These are phyloP conservation scores for Pleurotus tuoliensis DNA, from an alignment of 768 basidiomycete genomes.

Conservation along the genomic window DNA sequence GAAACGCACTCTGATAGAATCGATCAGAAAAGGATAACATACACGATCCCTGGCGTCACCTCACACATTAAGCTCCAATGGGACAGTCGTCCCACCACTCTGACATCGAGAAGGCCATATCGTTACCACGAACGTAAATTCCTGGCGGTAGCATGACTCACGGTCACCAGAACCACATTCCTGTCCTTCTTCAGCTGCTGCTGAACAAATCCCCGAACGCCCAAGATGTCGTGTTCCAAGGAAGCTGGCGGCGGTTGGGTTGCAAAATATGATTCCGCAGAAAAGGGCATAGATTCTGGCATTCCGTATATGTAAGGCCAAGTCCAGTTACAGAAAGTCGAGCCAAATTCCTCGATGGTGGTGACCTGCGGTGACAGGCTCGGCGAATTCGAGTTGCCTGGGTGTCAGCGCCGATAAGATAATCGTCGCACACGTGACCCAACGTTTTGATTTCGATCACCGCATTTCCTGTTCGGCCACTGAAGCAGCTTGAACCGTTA, in stretches of 20 bases:
- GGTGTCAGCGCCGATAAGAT: constrained; percentile 3
- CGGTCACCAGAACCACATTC: constrained; percentile 91
- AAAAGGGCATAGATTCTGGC: constrained; percentile 52
- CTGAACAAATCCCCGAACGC: constrained; percentile 65
- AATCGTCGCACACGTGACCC: constrained; percentile 2
- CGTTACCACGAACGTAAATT: not conserved
- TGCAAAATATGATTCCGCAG: constrained; percentile 86
- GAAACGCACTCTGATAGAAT: constrained; percentile 79
- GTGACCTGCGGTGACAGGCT: not conserved
- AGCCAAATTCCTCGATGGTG: not conserved
- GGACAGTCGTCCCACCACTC: constrained; percentile 99
- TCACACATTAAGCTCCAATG: constrained; percentile 98
- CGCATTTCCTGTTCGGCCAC: not conserved
- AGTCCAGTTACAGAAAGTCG: not conserved
- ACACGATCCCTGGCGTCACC: constrained; percentile 25
- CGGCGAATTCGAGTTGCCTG: not conserved
- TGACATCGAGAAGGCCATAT: constrained; percentile 27
- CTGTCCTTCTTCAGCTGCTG: constrained; percentile 61
- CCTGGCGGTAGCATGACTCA: constrained; percentile 35
- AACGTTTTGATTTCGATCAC: not conserved
- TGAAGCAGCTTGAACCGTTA: not conserved
- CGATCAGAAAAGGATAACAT: constrained; percentile 19
- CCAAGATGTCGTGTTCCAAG: constrained; percentile 63
- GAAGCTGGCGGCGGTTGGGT: constrained; percentile 77
- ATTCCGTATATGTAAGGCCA: constrained; percentile 6